A percentile compares a stretch with the other conserved stretches of the same genome.
Conservation (phyloP, 1,139 yeast species). For the Suhomyces anneliseae region DNA sequence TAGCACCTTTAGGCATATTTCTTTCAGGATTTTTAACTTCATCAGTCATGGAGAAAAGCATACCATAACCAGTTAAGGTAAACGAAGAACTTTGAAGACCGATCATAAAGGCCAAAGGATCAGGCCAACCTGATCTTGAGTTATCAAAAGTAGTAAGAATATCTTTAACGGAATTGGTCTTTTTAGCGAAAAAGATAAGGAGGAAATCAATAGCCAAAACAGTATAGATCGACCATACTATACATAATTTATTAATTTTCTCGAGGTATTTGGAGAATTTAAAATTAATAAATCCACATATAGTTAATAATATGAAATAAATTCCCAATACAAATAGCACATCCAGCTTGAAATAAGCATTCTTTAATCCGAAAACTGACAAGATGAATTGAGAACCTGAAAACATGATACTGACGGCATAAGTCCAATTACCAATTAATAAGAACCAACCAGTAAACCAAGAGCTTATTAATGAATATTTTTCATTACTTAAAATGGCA, state of each 20-base stretch:
- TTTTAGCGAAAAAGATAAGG: constrained; percentile 57
- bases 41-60: constrained; percentile 79
- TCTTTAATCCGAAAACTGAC: constrained; percentile 61
- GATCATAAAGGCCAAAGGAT: constrained; percentile 62
- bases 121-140: constrained; percentile 71
- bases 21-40: constrained; percentile 76
- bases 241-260: constrained; percentile 62
- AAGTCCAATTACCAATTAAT: constrained; percentile 73
- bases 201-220: constrained; percentile 67
- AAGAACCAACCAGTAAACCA: constrained; percentile 81
- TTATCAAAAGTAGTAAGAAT: constrained; percentile 72
- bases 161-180: constrained; percentile 57
- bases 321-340: constrained; percentile 54
- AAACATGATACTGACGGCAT: constrained; percentile 69
- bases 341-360: constrained; percentile 59
- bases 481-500: constrained; percentile 62
- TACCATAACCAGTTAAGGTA: constrained; percentile 80
- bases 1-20: constrained; percentile 76
- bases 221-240: constrained; percentile 72
- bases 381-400: constrained; percentile 74
- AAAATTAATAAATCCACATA: constrained; percentile 63
- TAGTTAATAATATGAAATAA: constrained; percentile 53
- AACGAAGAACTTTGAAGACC: constrained; percentile 80
- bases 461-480: constrained; percentile 54
- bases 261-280: constrained; percentile 61